Conservation (phyloP, 352 stramenopile species). For the Phytopythium chamaehyphon region DNA sequence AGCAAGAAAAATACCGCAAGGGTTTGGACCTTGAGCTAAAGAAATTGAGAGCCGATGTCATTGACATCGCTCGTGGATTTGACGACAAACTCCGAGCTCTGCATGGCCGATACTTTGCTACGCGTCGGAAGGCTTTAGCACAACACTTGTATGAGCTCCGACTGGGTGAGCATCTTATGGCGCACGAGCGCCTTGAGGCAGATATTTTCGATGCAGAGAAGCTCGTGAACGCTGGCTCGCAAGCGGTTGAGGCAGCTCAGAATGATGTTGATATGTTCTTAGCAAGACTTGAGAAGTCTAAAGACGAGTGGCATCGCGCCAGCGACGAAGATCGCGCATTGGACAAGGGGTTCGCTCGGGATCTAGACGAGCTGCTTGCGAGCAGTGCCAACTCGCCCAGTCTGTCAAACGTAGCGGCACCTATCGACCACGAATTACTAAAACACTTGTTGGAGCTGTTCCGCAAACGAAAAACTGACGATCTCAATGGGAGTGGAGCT, state of each 20-base stretch:
- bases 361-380: slow-evolving; percentile 71
- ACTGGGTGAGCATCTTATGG: slow-evolving; percentile 48
- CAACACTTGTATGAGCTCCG: slow-evolving; percentile 75
- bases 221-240: neutral
- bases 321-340: slow-evolving; percentile 66
- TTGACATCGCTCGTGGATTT: slow-evolving; percentile 75
- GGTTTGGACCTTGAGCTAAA: slow-evolving; percentile 87
- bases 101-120: slow-evolving; percentile 47
- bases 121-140: slow-evolving; percentile 41
- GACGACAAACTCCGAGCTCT: slow-evolving; percentile 80
- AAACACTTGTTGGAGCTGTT: slow-evolving; percentile 76
- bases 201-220: slow-evolving; percentile 18
- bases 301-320: slow-evolving; percentile 60
- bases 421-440: slow-evolving; percentile 72
- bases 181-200: slow-evolving; percentile 42
- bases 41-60: slow-evolving; percentile 77
- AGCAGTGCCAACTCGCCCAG: slow-evolving; percentile 19
- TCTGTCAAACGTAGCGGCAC: slow-evolving; percentile 20
- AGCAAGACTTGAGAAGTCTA: slow-evolving; percentile 41
- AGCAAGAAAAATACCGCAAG: slow-evolving; percentile 90
- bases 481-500: slow-evolving; percentile 17
- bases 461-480: slow-evolving; percentile 60
- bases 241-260: slow-evolving; percentile 10
- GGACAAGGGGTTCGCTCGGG: slow-evolving; percentile 57
- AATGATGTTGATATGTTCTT: slow-evolving; percentile 48